Conservation (phyloP, 257 asterid genomes). For the Nicotiana paniculata region DNA sequence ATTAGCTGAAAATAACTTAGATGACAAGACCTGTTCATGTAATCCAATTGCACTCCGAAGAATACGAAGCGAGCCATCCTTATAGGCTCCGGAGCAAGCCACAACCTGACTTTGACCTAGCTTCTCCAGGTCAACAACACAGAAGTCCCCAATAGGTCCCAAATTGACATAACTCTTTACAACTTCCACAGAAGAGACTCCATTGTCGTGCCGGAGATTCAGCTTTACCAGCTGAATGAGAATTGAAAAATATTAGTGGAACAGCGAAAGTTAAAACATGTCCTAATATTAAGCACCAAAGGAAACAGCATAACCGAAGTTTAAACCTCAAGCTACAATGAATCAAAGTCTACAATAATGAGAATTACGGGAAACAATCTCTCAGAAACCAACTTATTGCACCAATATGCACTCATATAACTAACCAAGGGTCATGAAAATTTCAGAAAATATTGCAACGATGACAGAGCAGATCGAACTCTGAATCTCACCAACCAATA, state of each 20-base stretch:
- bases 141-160: slow-evolving; percentile 93
- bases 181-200: slow-evolving; percentile 85
- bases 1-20: neutral
- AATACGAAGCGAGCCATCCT: slow-evolving; percentile 88
- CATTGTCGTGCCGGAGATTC: slow-evolving; percentile 73
- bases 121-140: slow-evolving; percentile 89
- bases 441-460: neutral
- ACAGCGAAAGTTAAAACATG: neutral
- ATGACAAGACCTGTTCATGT: slow-evolving; percentile 62
- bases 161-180: slow-evolving; percentile 78
- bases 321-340: neutral
- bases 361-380: neutral
- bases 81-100: slow-evolving; percentile 89
- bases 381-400: neutral
- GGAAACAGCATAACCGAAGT: neutral
- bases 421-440: neutral
- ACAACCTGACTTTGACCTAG: slow-evolving; percentile 99
- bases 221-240: slow-evolving; percentile 65
- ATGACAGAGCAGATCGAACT: neutral
- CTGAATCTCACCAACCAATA: neutral
- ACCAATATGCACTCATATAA: neutral
- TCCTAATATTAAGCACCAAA: neutral
- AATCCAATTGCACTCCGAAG: slow-evolving; percentile 91
- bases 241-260: slow-evolving; percentile 5
- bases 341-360: neutral